Conservation (phyloP, 2,329 filamentous ascomycete species). For the Xylariaceae sp. region DNA sequence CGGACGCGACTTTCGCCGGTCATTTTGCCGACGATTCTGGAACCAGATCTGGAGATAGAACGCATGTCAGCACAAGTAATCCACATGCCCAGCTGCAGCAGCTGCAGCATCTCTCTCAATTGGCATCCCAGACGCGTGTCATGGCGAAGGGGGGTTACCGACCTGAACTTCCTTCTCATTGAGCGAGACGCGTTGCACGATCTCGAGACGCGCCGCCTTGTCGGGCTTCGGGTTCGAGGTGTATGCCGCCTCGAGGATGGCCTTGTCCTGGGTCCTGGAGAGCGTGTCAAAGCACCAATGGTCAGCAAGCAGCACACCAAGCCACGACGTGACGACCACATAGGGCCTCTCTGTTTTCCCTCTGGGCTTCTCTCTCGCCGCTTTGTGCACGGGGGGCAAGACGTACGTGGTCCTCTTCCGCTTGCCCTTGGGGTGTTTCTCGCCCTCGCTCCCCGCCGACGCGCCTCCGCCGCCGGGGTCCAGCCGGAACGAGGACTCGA, state of each 20-base stretch:
- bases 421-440: slow-evolving; percentile 50
- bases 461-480: no score
- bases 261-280: slow-evolving; percentile 75
- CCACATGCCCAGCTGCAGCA: slow-evolving; percentile 14
- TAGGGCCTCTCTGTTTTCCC: no score
- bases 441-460: slow-evolving; percentile 21
- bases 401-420: slow-evolving; percentile 58
- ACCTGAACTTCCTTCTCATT: slow-evolving; percentile 97
- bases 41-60: slow-evolving; percentile 94
- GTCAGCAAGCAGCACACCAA: slow-evolving; percentile 10
- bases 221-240: slow-evolving; percentile 82
- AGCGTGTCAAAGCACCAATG: slow-evolving; percentile 7
- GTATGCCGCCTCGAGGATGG: slow-evolving; percentile 80
- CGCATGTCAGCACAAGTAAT: no score
- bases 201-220: slow-evolving; percentile 75
- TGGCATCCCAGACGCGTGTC: slow-evolving; percentile 1
- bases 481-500: slow-evolving; percentile 27
- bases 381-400: slow-evolving; percentile 3
- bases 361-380: not conserved
- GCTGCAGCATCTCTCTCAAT: slow-evolving; percentile 1
- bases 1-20: slow-evolving; percentile 80
- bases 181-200: slow-evolving; percentile 77
- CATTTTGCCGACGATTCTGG: slow-evolving; percentile 89
- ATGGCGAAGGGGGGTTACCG: slow-evolving; percentile 27
- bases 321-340: no score